phyloP scores from a whole-genome alignment of 352 stramenopile species.

The Saprolegnia diclina region DNA sequence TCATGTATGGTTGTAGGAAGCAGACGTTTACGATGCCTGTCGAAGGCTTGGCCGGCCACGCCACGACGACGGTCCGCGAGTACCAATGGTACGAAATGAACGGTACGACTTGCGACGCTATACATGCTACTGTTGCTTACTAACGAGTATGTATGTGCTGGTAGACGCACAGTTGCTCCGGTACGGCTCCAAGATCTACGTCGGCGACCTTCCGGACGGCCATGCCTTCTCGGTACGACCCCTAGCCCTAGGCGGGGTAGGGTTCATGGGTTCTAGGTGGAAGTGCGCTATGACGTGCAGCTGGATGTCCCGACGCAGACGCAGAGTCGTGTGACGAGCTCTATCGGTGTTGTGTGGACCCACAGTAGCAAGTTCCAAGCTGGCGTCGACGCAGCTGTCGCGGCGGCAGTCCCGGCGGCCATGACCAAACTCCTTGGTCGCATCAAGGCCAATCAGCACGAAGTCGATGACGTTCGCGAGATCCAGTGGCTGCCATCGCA shows the following conservation, averaged over 20 bases:
- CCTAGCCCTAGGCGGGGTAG: background rate
- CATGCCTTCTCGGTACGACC: background rate
- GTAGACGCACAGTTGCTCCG: constrained; percentile 1
- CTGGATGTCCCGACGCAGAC: constrained; percentile 3
- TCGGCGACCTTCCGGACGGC: background rate
- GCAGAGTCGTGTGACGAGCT: background rate
- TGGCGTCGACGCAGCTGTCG: background rate
- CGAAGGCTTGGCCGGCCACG: background rate
- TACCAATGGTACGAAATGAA: constrained; percentile 10
- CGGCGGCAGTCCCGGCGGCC: background rate
- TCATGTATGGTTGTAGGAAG: background rate
- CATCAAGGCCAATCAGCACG: background rate
- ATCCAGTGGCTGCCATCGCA: constrained; percentile 17
- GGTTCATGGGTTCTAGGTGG: background rate
- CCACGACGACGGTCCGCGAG: background rate
- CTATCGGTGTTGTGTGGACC: background rate
- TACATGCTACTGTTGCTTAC: too few relatives aligned
- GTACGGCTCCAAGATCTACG: constrained; percentile 6
- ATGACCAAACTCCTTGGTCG: background rate
- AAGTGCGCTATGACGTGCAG: background rate
- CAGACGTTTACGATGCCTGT: constrained; percentile 15
- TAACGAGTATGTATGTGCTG: background rate
- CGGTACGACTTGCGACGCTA: background rate
- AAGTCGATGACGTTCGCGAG: constrained; percentile 8
- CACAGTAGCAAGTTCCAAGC: background rate